These are phyloP conservation scores for Microsporum ferrugineum DNA, from an alignment of 2,329 filamentous ascomycete genomes.

Conservation along the genomic window DNA sequence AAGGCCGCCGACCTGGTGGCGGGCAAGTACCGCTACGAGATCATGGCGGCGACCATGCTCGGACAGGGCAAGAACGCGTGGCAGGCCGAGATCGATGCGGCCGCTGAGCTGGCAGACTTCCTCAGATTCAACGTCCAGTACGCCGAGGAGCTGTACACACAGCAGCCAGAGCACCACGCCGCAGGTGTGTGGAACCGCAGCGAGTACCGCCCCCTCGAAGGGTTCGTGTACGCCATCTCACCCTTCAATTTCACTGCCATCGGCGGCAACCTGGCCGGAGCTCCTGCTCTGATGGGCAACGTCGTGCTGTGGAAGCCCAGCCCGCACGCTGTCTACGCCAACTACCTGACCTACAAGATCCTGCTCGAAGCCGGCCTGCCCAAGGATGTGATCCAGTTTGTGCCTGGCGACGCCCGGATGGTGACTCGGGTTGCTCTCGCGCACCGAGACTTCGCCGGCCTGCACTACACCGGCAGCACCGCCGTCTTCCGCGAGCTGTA, in stretches of 20 bases:
- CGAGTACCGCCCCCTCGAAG: slow-evolving; percentile 81
- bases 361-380: slow-evolving; percentile 84
- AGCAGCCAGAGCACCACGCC: slow-evolving; percentile 75
- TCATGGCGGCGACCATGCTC: slow-evolving; percentile 92
- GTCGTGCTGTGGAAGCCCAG: slow-evolving; percentile 95
- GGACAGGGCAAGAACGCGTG: slow-evolving; percentile 97
- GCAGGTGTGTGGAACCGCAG: slow-evolving; percentile 82
- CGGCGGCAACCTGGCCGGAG: slow-evolving; percentile 70
- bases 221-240: slow-evolving; percentile 87
- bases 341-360: slow-evolving; percentile 83
- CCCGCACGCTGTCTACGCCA: slow-evolving; percentile 74
- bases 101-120: slow-evolving; percentile 90
- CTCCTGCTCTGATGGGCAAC: slow-evolving; percentile 82
- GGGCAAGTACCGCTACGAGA: slow-evolving; percentile 87
- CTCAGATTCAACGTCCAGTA: slow-evolving; percentile 84
- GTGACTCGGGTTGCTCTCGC: slow-evolving; percentile 66
- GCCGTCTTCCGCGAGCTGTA: slow-evolving; percentile 82
- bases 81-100: slow-evolving; percentile 97
- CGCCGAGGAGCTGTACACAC: slow-evolving; percentile 76
- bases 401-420: slow-evolving; percentile 75
- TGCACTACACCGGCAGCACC: slow-evolving; percentile 92
- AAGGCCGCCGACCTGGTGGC: slow-evolving; percentile 88
- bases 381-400: slow-evolving; percentile 80
- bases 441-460: slow-evolving; percentile 72
- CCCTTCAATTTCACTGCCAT: slow-evolving; percentile 98